These are phyloP conservation scores for Acacia pycnantha DNA, from an alignment of 331 rosid species.

Conservation along the genomic window DNA sequence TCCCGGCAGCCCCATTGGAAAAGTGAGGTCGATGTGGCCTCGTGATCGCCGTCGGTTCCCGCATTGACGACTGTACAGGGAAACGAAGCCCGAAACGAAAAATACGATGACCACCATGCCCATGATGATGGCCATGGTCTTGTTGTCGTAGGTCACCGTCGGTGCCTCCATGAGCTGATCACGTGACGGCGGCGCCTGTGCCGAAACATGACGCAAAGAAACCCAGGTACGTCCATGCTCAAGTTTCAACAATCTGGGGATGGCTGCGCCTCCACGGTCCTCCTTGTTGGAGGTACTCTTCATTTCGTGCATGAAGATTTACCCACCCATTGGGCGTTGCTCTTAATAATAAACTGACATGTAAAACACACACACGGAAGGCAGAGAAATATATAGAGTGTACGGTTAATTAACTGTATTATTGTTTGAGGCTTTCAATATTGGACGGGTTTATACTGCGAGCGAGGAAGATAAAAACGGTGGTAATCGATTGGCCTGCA, in stretches of 20 bases:
- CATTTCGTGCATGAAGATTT: neutral
- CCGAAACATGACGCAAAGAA: neutral
- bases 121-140: slow-evolving; percentile 48
- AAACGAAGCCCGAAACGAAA: slow-evolving; percentile 61
- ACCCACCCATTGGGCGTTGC: neutral
- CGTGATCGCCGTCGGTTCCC: neutral
- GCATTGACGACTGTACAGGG: slow-evolving; percentile 64
- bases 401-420: neutral
- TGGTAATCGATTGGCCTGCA: neutral
- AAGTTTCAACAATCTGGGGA: neutral
- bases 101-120: slow-evolving; percentile 47
- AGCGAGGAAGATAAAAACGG: neutral
- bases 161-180: neutral
- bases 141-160: slow-evolving; percentile 13
- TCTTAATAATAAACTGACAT: neutral
- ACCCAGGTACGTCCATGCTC: neutral
- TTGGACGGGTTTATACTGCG: neutral
- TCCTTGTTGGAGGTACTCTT: neutral
- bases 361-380: neutral
- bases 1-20: slow-evolving; percentile 1
- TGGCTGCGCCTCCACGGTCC: neutral
- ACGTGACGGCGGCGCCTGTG: neutral
- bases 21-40: slow-evolving; percentile 21
- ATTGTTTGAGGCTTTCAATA: neutral
- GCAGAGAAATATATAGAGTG: neutral